These are phyloP conservation scores for Cercophora scortea DNA, from an alignment of 495 filamentous ascomycete genomes.

Conservation along the genomic window DNA sequence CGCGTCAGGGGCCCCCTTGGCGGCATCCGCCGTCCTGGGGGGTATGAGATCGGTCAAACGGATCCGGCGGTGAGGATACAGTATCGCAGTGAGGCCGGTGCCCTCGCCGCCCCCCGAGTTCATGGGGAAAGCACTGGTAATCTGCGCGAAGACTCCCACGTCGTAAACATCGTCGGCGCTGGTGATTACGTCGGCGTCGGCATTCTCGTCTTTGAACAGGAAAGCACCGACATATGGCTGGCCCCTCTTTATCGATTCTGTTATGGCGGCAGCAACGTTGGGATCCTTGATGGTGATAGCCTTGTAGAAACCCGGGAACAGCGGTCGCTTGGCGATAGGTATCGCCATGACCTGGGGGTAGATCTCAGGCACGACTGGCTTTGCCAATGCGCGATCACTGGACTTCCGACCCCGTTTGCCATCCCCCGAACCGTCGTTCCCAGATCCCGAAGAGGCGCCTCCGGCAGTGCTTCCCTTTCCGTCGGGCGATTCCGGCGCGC, in stretches of 20 bases:
- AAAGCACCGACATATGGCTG: conserved; percentile 98
- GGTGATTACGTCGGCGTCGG: conserved; percentile 85
- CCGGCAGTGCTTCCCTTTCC: conserved; percentile 33
- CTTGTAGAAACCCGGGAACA: conserved; percentile 99
- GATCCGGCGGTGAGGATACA: conserved; percentile 94
- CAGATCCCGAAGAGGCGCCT: conserved; percentile 32
- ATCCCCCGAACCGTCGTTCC: conserved; percentile 36
- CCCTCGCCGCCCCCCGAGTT: conserved; percentile 54
- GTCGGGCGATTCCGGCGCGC: conserved; percentile 32
- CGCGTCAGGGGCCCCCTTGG: conserved; percentile 29
- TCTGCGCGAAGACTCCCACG: conserved; percentile 93
- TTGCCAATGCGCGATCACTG: conserved; percentile 68
- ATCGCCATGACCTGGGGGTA: conserved; percentile 99
- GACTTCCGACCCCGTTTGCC: conserved; percentile 54
- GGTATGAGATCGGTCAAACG: conserved; percentile 76
- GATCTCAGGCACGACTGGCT: conserved; percentile 82
- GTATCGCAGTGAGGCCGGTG: conserved; percentile 73
- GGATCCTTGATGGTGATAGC: conserved; percentile 91
- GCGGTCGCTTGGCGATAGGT: conserved; percentile 87
- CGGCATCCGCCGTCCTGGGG: conserved; percentile 38
- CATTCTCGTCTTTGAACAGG: conserved; percentile 90
- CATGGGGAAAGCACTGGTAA: conserved; percentile 89
- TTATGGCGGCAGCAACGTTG: conserved; percentile 79
- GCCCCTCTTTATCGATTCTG: conserved; percentile 95
- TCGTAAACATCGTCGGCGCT: conserved; percentile 85